A percentile compares a stretch with the other conserved stretches of the same genome.
Evolutionary conservation across 768 basidiomycete genomes (phyloP).

Genomic region (Pleurotus salmoneostramineus): DNA sequence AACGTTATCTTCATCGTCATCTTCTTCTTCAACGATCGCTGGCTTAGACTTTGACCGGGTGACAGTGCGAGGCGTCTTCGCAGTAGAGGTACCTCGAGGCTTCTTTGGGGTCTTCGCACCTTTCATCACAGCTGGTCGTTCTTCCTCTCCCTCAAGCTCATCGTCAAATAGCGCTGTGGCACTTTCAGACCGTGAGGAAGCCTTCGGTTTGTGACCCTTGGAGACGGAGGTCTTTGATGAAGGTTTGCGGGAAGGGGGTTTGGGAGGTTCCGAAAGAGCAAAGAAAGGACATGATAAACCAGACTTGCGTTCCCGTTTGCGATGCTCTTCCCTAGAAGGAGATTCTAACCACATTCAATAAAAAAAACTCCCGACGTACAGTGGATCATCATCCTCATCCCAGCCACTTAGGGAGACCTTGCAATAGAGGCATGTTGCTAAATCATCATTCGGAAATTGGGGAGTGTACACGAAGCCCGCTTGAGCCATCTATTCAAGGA

Average conservation of each 20-base stretch:
- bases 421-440: conserved; percentile 85
- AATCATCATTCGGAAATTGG: conserved; percentile 65
- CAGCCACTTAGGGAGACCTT: conserved; percentile 77
- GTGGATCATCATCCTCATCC: conserved; percentile 83
- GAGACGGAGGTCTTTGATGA: neutral
- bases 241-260: conserved; percentile 10
- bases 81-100: neutral
- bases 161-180: neutral
- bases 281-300: conserved; percentile 40
- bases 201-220: conserved; percentile 1
- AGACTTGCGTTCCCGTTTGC: conserved; percentile 55
- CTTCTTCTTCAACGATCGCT: conserved; percentile 10
- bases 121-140: conserved; percentile 2
- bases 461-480: conserved; percentile 88
- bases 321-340: conserved; percentile 63
- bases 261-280: conserved; percentile 13
- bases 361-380: conserved; percentile 46
- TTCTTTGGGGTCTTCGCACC: conserved; percentile 5
- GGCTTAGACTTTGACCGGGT: conserved; percentile 7
- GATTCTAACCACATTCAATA: neutral
- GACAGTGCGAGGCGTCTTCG: conserved; percentile 1
- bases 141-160: neutral
- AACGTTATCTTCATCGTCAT: conserved; percentile 9
- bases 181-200: conserved; percentile 5
- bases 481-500: conserved; percentile 64